A percentile compares a stretch with the other conserved stretches of the same genome.
Evolutionary conservation across 1,284 basidiomycete species (phyloP).

Genomic region (Sanguinoderma infundibulare): DNA sequence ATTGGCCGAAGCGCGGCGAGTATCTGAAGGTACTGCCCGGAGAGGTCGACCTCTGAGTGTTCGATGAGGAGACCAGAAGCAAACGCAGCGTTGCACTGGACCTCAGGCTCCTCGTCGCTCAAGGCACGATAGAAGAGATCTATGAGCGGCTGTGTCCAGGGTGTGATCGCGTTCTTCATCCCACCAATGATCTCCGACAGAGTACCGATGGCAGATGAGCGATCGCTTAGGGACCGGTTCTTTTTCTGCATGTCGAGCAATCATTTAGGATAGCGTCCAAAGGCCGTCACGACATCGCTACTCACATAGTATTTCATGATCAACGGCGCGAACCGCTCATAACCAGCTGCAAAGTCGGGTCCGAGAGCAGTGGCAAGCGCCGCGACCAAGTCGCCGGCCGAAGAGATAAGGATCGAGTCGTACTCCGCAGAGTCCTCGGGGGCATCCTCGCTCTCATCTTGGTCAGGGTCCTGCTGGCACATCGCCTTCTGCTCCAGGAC

Average conservation of each 20-base stretch:
- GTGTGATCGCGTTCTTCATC: slow-evolving; percentile 87
- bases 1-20: slow-evolving; percentile 84
- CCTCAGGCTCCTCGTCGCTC: slow-evolving; percentile 87
- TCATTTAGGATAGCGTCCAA: neutral
- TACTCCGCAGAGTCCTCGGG: slow-evolving; percentile 93
- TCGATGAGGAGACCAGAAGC: slow-evolving; percentile 93
- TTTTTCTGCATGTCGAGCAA: slow-evolving; percentile 60
- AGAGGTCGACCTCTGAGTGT: slow-evolving; percentile 85
- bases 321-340: slow-evolving; percentile 86
- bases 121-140: slow-evolving; percentile 87
- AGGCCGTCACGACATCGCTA: slow-evolving; percentile 13
- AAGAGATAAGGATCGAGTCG: slow-evolving; percentile 93
- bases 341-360: slow-evolving; percentile 84
- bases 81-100: slow-evolving; percentile 96
- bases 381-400: slow-evolving; percentile 94
- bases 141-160: slow-evolving; percentile 84
- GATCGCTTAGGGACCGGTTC: slow-evolving; percentile 87
- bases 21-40: slow-evolving; percentile 81
- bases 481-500: slow-evolving; percentile 92
- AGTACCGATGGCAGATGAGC: slow-evolving; percentile 92
- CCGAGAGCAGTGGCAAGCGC: slow-evolving; percentile 89
- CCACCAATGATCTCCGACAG: slow-evolving; percentile 96
- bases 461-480: slow-evolving; percentile 96
- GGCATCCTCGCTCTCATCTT: slow-evolving; percentile 84
- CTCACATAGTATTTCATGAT: slow-evolving; percentile 93